Evolutionary conservation across 371 early-diverging fungal species (phyloP).

Genomic region (Neoconidiobolus thromboides): DNA sequence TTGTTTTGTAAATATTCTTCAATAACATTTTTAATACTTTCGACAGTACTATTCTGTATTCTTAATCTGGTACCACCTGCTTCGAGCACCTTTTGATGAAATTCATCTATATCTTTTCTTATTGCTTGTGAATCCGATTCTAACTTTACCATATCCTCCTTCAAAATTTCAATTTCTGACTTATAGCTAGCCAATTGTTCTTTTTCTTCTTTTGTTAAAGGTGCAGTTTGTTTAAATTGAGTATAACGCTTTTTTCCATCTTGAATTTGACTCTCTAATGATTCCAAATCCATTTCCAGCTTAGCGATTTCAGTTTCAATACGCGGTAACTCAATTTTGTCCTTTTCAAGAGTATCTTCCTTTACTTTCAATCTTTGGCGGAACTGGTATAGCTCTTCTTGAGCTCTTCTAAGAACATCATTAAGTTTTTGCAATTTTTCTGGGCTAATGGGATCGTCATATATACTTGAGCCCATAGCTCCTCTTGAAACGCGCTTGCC

Average conservation of each 20-base stretch:
- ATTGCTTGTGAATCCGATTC: constrained; percentile 25
- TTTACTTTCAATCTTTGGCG: constrained; percentile 23
- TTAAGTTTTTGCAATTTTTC: constrained; percentile 32
- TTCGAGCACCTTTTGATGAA: constrained; percentile 77
- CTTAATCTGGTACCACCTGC: constrained; percentile 76
- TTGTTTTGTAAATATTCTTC: constrained; percentile 30
- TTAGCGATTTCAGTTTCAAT: constrained; percentile 46
- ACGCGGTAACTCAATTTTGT: constrained; percentile 33
- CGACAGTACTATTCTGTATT: constrained; percentile 68
- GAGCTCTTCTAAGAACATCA: constrained; percentile 30
- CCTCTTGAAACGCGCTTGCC: constrained; percentile 52
- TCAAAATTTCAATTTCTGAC: constrained; percentile 19
- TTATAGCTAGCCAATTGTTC: constrained; percentile 20
- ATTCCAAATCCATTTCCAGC: constrained; percentile 49
- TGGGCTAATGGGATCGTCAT: constrained; percentile 31
- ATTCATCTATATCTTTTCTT: constrained; percentile 38
- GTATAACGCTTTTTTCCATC: neutral
- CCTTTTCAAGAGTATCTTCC: constrained; percentile 28
- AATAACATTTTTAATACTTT: constrained; percentile 59
- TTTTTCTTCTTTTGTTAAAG: constrained; percentile 4
- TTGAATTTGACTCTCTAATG: constrained; percentile 8
- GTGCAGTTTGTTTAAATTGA: neutral
- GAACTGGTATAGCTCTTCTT: constrained; percentile 27
- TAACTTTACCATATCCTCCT: constrained; percentile 16
- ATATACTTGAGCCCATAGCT: constrained; percentile 67